Conservation (phyloP, 192 early-diverging fungal species). For the Fimicolochytrium jonesii region DNA sequence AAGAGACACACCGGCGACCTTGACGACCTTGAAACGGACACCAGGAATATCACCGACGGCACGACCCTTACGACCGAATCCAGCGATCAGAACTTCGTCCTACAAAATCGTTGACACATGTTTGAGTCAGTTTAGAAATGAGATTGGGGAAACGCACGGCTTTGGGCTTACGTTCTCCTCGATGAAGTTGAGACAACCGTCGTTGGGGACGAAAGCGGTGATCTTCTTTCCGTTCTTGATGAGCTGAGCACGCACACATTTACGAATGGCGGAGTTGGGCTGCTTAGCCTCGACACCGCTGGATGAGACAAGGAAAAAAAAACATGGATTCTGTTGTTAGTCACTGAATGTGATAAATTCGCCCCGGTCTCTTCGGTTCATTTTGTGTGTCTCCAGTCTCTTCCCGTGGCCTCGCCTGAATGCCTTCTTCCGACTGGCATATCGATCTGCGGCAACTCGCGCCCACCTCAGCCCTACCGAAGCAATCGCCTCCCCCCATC, state of each 20-base stretch:
- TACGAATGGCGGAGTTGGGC: slow-evolving; percentile 99
- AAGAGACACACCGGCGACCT: slow-evolving; percentile 99
- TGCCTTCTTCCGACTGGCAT: too few relatives aligned
- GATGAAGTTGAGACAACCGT: slow-evolving; percentile 99
- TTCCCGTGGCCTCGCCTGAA: too few relatives aligned
- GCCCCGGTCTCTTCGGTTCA: too few relatives aligned
- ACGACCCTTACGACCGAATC: slow-evolving; percentile 99
- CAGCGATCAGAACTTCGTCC: slow-evolving; percentile 99
- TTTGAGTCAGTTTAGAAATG: too few relatives aligned
- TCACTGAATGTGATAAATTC: too few relatives aligned
- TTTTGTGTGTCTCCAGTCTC: too few relatives aligned
- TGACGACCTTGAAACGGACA: slow-evolving; percentile 99
- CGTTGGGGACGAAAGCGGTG: slow-evolving; percentile 99
- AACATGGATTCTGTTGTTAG: too few relatives aligned
- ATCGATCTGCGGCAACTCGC: too few relatives aligned
- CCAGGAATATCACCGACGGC: slow-evolving; percentile 99
- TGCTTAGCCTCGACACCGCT: slow-evolving; percentile 99
- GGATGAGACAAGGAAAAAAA: slow-evolving; percentile 6
- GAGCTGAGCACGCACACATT: slow-evolving; percentile 99
- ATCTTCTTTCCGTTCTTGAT: slow-evolving; percentile 99
- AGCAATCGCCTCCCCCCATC: too few relatives aligned
- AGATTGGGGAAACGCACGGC: too few relatives aligned
- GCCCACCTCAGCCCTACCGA: too few relatives aligned
- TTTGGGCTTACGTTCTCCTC: slow-evolving; percentile 95
- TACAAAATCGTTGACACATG: too few relatives aligned